These are phyloP conservation scores for Colletotrichum spaethianum DNA, from an alignment of 2,329 filamentous ascomycete species.

Conservation along the genomic window DNA sequence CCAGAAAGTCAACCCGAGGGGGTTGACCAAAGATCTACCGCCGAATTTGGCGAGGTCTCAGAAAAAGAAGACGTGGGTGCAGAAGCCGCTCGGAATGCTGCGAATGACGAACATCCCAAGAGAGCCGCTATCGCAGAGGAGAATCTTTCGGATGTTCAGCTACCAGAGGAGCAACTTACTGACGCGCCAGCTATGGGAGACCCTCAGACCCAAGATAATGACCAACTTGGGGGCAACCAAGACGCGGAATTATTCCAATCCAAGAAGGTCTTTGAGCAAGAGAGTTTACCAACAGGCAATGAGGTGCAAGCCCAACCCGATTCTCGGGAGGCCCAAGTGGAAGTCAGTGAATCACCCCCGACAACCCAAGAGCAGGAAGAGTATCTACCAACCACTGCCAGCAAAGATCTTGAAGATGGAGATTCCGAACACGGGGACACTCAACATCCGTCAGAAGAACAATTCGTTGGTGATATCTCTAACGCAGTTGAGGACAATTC, in stretches of 20 bases:
- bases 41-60: neutral
- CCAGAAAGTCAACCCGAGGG: neutral
- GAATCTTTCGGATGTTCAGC: neutral
- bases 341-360: constrained; percentile 35
- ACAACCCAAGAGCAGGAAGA: constrained; percentile 30
- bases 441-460: constrained; percentile 28
- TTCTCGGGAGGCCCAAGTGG: constrained; percentile 16
- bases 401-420: constrained; percentile 38
- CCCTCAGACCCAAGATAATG: neutral
- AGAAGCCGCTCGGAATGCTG: neutral
- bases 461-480: constrained; percentile 30
- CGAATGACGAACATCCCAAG: neutral
- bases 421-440: constrained; percentile 31
- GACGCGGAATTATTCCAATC: neutral
- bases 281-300: neutral
- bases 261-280: neutral
- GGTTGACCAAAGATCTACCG: neutral
- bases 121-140: neutral
- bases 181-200: neutral
- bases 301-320: constrained; percentile 53
- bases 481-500: constrained; percentile 30
- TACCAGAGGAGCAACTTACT: neutral
- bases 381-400: constrained; percentile 31
- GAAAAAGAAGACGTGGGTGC: neutral
- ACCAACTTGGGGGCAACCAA: neutral